Base-by-base conservation (phyloP, 129 eudicot genomes). In the Sambucus nigra region DNA sequence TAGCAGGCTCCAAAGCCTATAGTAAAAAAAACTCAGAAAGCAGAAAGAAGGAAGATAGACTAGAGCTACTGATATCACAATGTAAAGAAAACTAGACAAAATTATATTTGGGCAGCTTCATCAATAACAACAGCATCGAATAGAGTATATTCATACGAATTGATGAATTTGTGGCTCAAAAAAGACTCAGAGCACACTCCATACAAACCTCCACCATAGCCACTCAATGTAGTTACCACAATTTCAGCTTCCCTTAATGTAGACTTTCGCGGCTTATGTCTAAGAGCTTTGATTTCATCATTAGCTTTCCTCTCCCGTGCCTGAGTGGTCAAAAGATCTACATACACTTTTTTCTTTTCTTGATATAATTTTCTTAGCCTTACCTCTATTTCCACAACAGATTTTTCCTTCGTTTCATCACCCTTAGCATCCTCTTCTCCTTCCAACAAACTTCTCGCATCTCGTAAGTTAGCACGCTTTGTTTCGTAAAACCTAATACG, bases 1-100 rank as follows among this genome's bases (percentile, higher is more conserved):
- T 74, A 52, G 99, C 99, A 49, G 99, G 99, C 71, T 91, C 99
- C 57, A 92, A 71, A 65, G 99, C 99, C 99, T 89, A 56, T n/a
- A 41, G 42, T 7, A 12, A 35, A 8, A 55, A 16, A 46, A 67
- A 42, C 22, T 57, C 46, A n/a, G n/a, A n/a, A 58, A 59, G 40
- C 58, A 50, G 45, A 71, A 25, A 54, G 29, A 58, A 33, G 11
- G 22, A 39, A 56, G 17, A 33, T 19, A 15, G 18, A 23, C 49
- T 45, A 32, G 40, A 25, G 52, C 23, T 60, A 44, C 35, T 39
- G 64, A n/a, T n/a, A n/a, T n/a, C n/a, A n/a, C 5, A 45, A 46
- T 35, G 39, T 41, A 42, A 69, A 35, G 53, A 41, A 55, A 63
- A 60, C 53, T 12, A 38, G 24, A 49, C 24, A 22, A 19, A 23